Conservation (phyloP, 345 rosid genomes). For the Hibiscus tridactylites region DNA sequence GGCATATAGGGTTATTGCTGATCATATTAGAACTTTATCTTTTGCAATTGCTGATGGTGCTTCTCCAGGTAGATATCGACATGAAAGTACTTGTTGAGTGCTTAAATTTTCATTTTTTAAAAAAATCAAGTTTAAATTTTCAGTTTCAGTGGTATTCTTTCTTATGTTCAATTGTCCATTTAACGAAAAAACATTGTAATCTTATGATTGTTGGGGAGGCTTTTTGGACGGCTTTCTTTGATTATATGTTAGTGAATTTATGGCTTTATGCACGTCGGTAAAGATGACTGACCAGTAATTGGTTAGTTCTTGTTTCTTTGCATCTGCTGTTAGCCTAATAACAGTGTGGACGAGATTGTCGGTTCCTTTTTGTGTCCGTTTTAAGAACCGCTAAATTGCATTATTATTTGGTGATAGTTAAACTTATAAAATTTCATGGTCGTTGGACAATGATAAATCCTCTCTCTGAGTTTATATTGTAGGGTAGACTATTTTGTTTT, state of each 20-base stretch:
- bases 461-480: background rate
- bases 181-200: background rate
- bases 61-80: slow-evolving; percentile 66
- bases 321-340: background rate
- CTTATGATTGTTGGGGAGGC: background rate
- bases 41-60: slow-evolving; percentile 99
- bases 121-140: background rate
- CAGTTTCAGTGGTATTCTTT: background rate
- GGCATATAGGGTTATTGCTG: slow-evolving; percentile 99
- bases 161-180: background rate
- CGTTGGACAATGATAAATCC: background rate
- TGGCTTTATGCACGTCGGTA: background rate
- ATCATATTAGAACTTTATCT: slow-evolving; percentile 89
- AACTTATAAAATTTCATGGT: background rate
- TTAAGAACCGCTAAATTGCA: background rate
- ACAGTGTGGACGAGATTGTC: background rate
- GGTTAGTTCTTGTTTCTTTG: background rate
- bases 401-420: background rate
- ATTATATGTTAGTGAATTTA: background rate
- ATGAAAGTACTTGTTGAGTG: background rate
- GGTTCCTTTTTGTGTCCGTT: background rate
- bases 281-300: background rate
- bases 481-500: background rate
- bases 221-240: background rate
- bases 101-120: background rate